phyloP scores from a whole-genome alignment of 2,329 filamentous ascomycete genomes.

The Furcasterigmium furcatum region DNA sequence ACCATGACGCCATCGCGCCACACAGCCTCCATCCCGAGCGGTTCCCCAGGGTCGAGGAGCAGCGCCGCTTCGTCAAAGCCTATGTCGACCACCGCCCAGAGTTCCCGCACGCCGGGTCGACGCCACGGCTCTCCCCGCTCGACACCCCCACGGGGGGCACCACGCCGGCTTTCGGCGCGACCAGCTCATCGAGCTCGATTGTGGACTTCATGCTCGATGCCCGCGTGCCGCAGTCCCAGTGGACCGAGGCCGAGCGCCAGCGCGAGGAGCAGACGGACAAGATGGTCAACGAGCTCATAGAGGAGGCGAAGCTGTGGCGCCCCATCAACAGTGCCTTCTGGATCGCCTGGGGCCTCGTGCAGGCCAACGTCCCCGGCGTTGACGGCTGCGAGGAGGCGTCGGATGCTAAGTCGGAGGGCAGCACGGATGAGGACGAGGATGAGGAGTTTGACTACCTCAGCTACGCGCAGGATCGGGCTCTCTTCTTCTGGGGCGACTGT shows the following conservation, averaged over 20 bases:
- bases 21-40: conserved; percentile 63
- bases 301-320: conserved; percentile 82
- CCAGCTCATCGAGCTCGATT: conserved; percentile 46
- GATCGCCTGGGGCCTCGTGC: conserved; percentile 95
- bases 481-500: conserved; percentile 95
- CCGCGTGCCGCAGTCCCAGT: conserved; percentile 52
- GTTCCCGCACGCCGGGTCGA: conserved; percentile 51
- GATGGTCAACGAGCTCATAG: conserved; percentile 67
- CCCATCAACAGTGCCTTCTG: conserved; percentile 84
- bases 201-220: conserved; percentile 80
- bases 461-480: conserved; percentile 85
- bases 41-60: conserved; percentile 80
- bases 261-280: conserved; percentile 63
- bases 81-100: conserved; percentile 81
- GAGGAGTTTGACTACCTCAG: conserved; percentile 91
- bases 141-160: conserved; percentile 27
- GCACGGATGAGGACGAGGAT: conserved; percentile 44
- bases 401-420: conserved; percentile 17
- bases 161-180: conserved; percentile 32
- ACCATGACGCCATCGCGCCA: conserved; percentile 68
- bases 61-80: conserved; percentile 78
- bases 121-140: conserved; percentile 43
- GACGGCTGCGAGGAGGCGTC: conserved; percentile 36
- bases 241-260: conserved; percentile 58
- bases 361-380: conserved; percentile 80